These are phyloP conservation scores for Populus euphratica DNA, from an alignment of 345 rosid species.

Conservation along the genomic window DNA sequence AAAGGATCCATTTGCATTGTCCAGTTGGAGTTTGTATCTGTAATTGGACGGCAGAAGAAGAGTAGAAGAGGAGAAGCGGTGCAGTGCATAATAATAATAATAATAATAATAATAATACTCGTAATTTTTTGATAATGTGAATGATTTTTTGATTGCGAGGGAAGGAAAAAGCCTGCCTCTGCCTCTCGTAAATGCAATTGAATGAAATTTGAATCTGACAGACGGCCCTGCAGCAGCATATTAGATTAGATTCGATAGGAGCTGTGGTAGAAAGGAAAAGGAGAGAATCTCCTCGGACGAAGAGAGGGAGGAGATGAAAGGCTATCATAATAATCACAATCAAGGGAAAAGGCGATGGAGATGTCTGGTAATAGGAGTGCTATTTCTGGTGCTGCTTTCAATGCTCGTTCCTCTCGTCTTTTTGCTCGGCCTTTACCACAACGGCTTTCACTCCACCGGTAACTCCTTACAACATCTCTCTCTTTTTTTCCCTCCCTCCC, in stretches of 20 bases:
- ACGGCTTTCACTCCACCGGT: slow-evolving; percentile 65
- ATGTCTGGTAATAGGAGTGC: slow-evolving; percentile 62
- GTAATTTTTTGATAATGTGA: background rate
- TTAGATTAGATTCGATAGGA: background rate
- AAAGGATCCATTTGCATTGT: background rate
- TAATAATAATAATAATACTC: background rate
- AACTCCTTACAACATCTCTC: background rate
- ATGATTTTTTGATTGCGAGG: background rate
- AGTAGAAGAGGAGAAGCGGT: background rate
- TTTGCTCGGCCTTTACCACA: slow-evolving; percentile 69
- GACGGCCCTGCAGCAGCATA: background rate
- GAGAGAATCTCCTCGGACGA: slow-evolving; percentile 26
- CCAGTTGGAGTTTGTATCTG: slow-evolving; percentile 13
- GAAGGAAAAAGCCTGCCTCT: background rate
- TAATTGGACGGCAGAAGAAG: background rate
- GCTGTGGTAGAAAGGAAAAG: background rate
- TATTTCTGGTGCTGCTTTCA: slow-evolving; percentile 79
- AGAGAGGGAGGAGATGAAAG: slow-evolving; percentile 30
- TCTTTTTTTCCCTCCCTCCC: background rate
- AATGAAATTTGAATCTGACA: background rate
- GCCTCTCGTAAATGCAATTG: too few relatives aligned
- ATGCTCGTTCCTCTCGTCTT: slow-evolving; percentile 94
- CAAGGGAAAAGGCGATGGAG: slow-evolving; percentile 76
- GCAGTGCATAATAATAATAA: too few relatives aligned
- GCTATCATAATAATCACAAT: slow-evolving; percentile 27